These are phyloP conservation scores for Stagonosporopsis tanaceti DNA, from an alignment of 2,329 filamentous ascomycete species.

Conservation along the genomic window DNA sequence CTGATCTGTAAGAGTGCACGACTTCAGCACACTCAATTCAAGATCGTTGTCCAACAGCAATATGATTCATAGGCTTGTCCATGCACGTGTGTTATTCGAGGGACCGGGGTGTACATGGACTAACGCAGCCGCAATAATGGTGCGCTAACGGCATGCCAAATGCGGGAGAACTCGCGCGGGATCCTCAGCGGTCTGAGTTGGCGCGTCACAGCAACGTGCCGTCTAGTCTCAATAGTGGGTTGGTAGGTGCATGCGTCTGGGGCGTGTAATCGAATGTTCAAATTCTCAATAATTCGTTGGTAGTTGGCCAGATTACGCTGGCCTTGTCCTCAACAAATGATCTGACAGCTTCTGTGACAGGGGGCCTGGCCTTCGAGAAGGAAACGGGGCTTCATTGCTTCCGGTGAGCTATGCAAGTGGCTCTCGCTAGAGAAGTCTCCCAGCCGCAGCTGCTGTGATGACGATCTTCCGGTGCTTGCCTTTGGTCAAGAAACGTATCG, in stretches of 20 bases:
- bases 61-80: not conserved
- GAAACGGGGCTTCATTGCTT: conserved; percentile 1
- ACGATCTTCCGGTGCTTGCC: not conserved
- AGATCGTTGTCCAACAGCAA: not conserved
- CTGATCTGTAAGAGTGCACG: not conserved
- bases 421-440: not conserved
- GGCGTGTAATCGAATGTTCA: conserved; percentile 9
- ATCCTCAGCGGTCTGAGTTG: conserved; percentile 16
- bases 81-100: not conserved
- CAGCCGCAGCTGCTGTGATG: conserved; percentile 2
- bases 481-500: not conserved
- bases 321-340: conserved; percentile 11
- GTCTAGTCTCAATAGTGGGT: not conserved
- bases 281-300: not conserved
- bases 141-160: not conserved
- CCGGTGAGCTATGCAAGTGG: conserved; percentile 16
- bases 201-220: conserved; percentile 6
- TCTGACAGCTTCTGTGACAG: conserved; percentile 1
- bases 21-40: not conserved
- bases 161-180: conserved; percentile 13
- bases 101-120: not conserved
- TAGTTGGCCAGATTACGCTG: conserved; percentile 1
- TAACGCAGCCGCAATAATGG: conserved; percentile 1
- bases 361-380: conserved; percentile 2
- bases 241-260: conserved; percentile 2